Evolutionary conservation across 2,329 filamentous ascomycete species (phyloP), one percentile per base, ranked within the genome.

Genomic region (Trichoderma atroviride): DNA sequence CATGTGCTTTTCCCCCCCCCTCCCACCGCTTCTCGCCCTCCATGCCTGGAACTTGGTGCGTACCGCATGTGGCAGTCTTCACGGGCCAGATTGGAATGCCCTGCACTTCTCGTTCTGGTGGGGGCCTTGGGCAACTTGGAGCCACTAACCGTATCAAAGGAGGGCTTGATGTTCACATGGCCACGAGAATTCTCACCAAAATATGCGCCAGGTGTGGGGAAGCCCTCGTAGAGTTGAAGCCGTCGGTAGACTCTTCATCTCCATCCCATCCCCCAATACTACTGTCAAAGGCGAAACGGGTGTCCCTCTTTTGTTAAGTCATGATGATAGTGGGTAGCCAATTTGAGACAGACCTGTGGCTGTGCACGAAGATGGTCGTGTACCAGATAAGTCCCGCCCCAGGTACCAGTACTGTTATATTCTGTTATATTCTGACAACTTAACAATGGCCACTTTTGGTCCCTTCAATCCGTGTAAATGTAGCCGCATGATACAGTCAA

Each of bases 141-240:
- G 66, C 66, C 66, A 56, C 66, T 68, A 68, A 62, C 47, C 6
- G 35, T 50, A 37, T 60, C 66, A 33, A 53, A 47, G 16, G 50
- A 57, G 52, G 35, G 35, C 37, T 37, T 64, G 52, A 31, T 64
- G 64, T 57, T 67, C 64, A 67, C 64, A 67, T 67, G 64, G 64
- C 55, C 64, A 67, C 19, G 64, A 67, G 55, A 67, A 67, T 67
- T 52, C 55, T 67, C 64, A 59, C 31, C 64, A 59, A 66, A 67
- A 37, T 37, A 35, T n/a, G 37, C 53, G 63, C 53, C 37, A 40
- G 40, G 53, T 57, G 63, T 29, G 43, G 52, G 37, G 47, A 43
- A 43, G 40, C 40, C 16, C 40, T 43, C 40, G 63, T 47, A 58
- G 37, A 47, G 14, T 27, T 64, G 33, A 53, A 22, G 11, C 50